phyloP scores from a whole-genome alignment of 2,329 filamentous ascomycete species.

The Leptographium wingfieldii region DNA sequence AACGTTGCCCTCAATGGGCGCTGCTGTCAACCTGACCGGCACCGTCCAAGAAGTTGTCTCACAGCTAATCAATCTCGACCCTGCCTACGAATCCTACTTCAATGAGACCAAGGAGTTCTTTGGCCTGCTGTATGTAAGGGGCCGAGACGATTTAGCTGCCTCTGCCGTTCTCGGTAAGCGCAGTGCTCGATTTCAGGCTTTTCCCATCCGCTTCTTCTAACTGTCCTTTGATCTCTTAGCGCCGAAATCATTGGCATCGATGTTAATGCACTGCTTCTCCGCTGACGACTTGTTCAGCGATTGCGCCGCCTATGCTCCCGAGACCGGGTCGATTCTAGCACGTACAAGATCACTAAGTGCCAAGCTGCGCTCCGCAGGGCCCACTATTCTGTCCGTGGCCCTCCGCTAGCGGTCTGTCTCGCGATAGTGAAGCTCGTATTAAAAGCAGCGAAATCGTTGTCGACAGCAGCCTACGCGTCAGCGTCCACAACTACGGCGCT shows the following conservation, averaged over 20 bases:
- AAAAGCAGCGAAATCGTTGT: slow-evolving; percentile 18
- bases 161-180: no score
- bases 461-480: slow-evolving; percentile 11
- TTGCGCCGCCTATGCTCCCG: slow-evolving; percentile 22
- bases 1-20: no score
- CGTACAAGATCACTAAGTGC: slow-evolving; percentile 21
- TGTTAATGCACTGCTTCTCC: slow-evolving; percentile 10
- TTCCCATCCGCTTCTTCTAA: background rate
- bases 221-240: slow-evolving; percentile 10
- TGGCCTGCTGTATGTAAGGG: no score
- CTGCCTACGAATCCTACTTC: no score
- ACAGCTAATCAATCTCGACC: no score
- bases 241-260: slow-evolving; percentile 28
- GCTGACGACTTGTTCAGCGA: slow-evolving; percentile 11
- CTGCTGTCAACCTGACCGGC: no score
- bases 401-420: slow-evolving; percentile 22
- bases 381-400: slow-evolving; percentile 21
- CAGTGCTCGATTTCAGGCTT: background rate
- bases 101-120: no score
- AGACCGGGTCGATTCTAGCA: slow-evolving; percentile 24
- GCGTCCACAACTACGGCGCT: slow-evolving; percentile 32
- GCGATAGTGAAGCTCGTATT: slow-evolving; percentile 29
- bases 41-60: no score
- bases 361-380: slow-evolving; percentile 14
- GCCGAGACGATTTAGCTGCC: no score